Evolutionary conservation across 2,329 filamentous ascomycete species (phyloP).

Genomic region (Westerdykella ornata): DNA sequence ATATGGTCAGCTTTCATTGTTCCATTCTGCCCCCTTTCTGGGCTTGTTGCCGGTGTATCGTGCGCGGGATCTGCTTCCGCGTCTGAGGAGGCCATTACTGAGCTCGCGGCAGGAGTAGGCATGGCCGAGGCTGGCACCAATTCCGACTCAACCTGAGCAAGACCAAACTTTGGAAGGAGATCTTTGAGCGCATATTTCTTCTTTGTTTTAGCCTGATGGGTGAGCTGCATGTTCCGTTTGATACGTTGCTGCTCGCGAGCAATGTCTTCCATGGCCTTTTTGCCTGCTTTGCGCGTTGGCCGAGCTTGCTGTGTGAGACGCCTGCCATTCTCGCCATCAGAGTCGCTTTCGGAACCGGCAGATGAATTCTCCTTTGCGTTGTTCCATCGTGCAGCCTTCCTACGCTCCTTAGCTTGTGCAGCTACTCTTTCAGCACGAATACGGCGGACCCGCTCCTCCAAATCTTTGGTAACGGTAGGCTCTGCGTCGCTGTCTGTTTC

Average conservation of each 20-base stretch:
- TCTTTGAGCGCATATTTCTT: conserved; percentile 83
- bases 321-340: conserved; percentile 47
- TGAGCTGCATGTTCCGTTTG: conserved; percentile 80
- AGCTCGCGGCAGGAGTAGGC: conserved; percentile 37
- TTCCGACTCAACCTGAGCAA: conserved; percentile 40
- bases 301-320: conserved; percentile 60
- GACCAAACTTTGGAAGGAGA: conserved; percentile 79
- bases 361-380: conserved; percentile 11
- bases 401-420: conserved; percentile 52
- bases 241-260: conserved; percentile 88
- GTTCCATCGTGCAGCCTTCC: conserved; percentile 36
- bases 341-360: conserved; percentile 41
- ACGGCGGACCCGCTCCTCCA: conserved; percentile 64
- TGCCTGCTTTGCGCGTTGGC: conserved; percentile 78
- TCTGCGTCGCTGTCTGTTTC: conserved; percentile 43
- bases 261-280: conserved; percentile 93
- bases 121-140: conserved; percentile 6
- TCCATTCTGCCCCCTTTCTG: conserved; percentile 6
- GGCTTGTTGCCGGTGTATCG: conserved; percentile 43
- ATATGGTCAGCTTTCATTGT: conserved; percentile 8
- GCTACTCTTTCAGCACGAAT: conserved; percentile 66
- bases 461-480: conserved; percentile 50
- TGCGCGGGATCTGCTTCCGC: conserved; percentile 35
- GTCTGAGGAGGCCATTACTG: conserved; percentile 57
- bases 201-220: conserved; percentile 77